These are phyloP conservation scores for Fusarium sterilihyphosum DNA, from an alignment of 2,329 filamentous ascomycete species.

Conservation along the genomic window DNA sequence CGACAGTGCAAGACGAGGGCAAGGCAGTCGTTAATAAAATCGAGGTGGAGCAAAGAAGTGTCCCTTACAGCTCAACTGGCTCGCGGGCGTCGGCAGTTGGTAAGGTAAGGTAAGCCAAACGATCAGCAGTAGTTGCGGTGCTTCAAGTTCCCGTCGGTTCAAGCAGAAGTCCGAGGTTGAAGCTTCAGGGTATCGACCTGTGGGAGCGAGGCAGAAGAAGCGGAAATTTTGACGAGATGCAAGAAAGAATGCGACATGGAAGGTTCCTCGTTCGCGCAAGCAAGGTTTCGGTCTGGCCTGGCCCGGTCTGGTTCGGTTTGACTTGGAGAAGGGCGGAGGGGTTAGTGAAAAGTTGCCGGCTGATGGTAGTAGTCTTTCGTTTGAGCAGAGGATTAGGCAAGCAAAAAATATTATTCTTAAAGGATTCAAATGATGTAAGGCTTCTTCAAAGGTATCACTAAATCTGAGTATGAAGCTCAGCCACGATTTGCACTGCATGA, in stretches of 20 bases:
- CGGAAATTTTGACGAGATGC: constrained; percentile 17
- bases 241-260: constrained; percentile 16
- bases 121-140: not conserved
- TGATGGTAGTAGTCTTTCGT: constrained; percentile 6
- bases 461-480: not conserved
- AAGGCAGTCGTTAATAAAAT: not conserved
- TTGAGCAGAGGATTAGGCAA: not conserved
- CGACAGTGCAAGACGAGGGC: constrained; percentile 9
- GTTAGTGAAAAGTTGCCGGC: not conserved
- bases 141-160: not conserved
- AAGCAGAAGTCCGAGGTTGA: not conserved
- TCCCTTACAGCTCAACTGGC: constrained; percentile 17
- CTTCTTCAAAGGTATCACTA: not conserved
- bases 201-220: not conserved
- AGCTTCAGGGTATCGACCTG: not conserved
- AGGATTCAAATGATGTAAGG: not conserved
- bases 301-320: constrained; percentile 8
- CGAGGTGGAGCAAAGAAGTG: constrained; percentile 2
- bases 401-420: not conserved
- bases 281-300: constrained; percentile 9
- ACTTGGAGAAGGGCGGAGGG: constrained; percentile 32
- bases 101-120: constrained; percentile 7
- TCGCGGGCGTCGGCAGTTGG: constrained; percentile 16
- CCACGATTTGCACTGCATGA: not conserved
- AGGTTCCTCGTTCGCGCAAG: not conserved